These are phyloP conservation scores for Suhomyces choctaworum DNA, from an alignment of 1,139 yeast species.

Conservation along the genomic window DNA sequence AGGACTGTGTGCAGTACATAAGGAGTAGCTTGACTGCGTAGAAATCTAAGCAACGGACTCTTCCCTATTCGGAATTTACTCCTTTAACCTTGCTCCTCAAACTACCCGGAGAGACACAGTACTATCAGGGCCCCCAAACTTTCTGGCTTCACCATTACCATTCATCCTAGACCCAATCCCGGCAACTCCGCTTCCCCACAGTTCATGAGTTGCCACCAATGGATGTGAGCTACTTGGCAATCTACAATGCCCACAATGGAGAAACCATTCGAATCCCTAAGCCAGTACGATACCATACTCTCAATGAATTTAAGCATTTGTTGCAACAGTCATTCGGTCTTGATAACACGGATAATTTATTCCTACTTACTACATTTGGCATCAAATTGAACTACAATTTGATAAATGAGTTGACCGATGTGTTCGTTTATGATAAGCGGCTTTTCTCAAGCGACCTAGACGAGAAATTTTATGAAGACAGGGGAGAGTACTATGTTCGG, in stretches of 20 bases:
- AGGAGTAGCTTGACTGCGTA: too few species aligned
- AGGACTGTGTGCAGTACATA: too few species aligned
- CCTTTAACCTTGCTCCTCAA: too few species aligned
- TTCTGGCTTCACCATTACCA: too few species aligned
- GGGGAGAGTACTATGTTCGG: constrained; percentile 2
- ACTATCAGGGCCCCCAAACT: too few species aligned
- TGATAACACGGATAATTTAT: constrained; percentile 41
- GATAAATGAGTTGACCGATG: constrained; percentile 47
- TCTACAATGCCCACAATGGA: constrained; percentile 47
- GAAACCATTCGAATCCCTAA: constrained; percentile 36
- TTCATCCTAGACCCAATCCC: too few species aligned
- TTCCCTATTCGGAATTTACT: too few species aligned
- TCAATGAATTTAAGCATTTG: constrained; percentile 21
- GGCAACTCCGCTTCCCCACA: too few species aligned
- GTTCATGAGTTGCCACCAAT: constrained; percentile 7
- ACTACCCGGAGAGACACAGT: too few species aligned
- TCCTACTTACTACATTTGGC: constrained; percentile 67
- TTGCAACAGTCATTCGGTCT: constrained; percentile 19
- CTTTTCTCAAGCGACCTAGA: constrained; percentile 33
- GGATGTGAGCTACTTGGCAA: constrained; percentile 28
- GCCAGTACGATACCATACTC: constrained; percentile 43
- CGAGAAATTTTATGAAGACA: background rate
- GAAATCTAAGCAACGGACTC: too few species aligned
- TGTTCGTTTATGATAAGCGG: constrained; percentile 62
- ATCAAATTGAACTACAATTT: constrained; percentile 55